Base-by-base conservation (phyloP, 140 eudicot genomes). In the Cichorium intybus region DNA sequence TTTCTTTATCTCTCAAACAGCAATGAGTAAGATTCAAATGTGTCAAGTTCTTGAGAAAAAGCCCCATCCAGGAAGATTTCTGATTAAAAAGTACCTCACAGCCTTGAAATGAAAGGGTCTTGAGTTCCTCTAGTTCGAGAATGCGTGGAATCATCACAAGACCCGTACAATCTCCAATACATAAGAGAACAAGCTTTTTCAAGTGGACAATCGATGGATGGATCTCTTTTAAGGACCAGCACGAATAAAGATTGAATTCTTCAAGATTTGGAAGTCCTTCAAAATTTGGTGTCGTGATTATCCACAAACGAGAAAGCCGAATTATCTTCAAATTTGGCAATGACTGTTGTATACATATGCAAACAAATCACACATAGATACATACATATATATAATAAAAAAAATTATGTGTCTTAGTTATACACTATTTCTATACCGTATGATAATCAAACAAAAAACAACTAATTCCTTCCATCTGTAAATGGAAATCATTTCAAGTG, bases 201-300 rank as follows among this genome's bases (percentile, higher is more conserved):
- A n/a, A n/a, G n/a, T n/a, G n/a, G n/a, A n/a, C n/a, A n/a, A n/a
- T n/a, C 3, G 66, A 60, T 20, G 50, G 66, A 60, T 60, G 50
- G 18, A 60, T 60, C 20, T 60, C 12, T 12, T 60, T 50, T 18
- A 70, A 12, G 47, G 20, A 43, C 6, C 24, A n/a, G 14, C 76
- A 71, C 6, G 10, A 10, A 22, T 60, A 27, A 34, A 71, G 62
- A 45, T 27, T 28, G 34, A 71, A 39, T 24, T 23, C 49, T 49
- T 61, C 55, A 51, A 71, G 76, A 21, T 71, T 71, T 23, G 62
- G 2, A 26, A 26, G 29, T 26, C 29, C 3, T n/a, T n/a, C n/a
- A n/a, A n/a, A n/a, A n/a, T n/a, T n/a, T n/a, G n/a, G n/a, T n/a
- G n/a, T n/a, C n/a, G n/a, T n/a, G n/a, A n/a, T n/a, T n/a, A n/a